These are phyloP conservation scores for Russula compacta DNA, from an alignment of 768 basidiomycete genomes.

Conservation along the genomic window DNA sequence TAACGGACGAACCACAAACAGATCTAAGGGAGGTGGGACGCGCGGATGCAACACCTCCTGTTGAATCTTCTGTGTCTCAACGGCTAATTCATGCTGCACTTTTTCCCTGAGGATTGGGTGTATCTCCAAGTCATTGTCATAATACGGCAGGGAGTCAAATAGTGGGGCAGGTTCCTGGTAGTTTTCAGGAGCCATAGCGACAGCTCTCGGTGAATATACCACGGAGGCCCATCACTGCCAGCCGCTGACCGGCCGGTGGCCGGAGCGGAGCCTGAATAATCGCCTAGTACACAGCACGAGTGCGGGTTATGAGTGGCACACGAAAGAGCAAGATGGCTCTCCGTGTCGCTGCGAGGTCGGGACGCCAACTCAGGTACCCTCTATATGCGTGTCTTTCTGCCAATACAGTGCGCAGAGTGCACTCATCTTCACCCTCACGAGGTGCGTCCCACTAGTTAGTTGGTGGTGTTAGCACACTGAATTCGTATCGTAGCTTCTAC, in stretches of 20 bases:
- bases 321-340: conserved; percentile 31
- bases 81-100: conserved; percentile 68
- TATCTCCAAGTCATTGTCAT: conserved; percentile 84
- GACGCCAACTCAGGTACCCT: conserved; percentile 35
- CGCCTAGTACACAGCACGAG: neutral
- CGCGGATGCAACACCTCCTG: conserved; percentile 56
- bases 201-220: neutral
- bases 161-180: conserved; percentile 29
- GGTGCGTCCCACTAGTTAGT: conserved; percentile 30
- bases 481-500: conserved; percentile 39
- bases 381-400: conserved; percentile 38
- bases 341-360: conserved; percentile 37
- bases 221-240: neutral
- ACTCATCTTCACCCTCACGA: conserved; percentile 31
- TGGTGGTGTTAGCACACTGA: neutral
- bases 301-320: neutral
- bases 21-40: conserved; percentile 53
- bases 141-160: conserved; percentile 88
- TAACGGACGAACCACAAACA: conserved; percentile 56
- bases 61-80: conserved; percentile 47
- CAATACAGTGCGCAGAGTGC: conserved; percentile 12
- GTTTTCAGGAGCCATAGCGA: neutral
- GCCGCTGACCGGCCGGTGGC: neutral
- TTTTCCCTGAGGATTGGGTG: conserved; percentile 62
- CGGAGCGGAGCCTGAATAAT: conserved; percentile 18